These are phyloP conservation scores for Mycosarcoma mackinlayi DNA, from an alignment of 1,284 basidiomycete genomes.

Conservation along the genomic window DNA sequence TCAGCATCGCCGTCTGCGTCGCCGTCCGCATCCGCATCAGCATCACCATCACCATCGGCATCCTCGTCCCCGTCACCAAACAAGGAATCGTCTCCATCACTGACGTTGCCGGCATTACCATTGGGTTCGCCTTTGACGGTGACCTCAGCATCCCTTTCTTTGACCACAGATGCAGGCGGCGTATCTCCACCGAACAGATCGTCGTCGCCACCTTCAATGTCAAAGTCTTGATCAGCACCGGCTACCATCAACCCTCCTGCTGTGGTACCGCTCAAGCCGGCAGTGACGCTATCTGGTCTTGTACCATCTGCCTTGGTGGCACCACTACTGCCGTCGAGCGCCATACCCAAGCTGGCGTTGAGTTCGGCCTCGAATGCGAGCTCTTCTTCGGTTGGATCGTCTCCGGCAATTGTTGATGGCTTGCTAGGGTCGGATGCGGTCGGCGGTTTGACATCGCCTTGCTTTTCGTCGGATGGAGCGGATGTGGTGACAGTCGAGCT, in stretches of 20 bases:
- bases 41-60: slow-evolving; percentile 50
- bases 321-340: slow-evolving; percentile 30
- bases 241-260: slow-evolving; percentile 38
- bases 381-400: slow-evolving; percentile 52
- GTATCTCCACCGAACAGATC: slow-evolving; percentile 50
- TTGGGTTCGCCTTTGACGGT: slow-evolving; percentile 20
- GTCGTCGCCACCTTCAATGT: slow-evolving; percentile 30
- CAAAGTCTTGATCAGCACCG: slow-evolving; percentile 31
- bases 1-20: slow-evolving; percentile 52
- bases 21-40: slow-evolving; percentile 50
- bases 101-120: slow-evolving; percentile 11
- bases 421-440: slow-evolving; percentile 4
- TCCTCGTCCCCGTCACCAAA: slow-evolving; percentile 47
- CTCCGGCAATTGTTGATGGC: slow-evolving; percentile 9
- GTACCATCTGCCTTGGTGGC: slow-evolving; percentile 28
- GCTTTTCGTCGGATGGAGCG: neutral
- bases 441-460: neutral
- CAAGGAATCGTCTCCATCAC: slow-evolving; percentile 49
- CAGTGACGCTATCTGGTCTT: slow-evolving; percentile 4
- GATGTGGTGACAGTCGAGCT: neutral
- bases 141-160: slow-evolving; percentile 1
- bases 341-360: slow-evolving; percentile 44
- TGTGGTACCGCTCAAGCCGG: slow-evolving; percentile 13
- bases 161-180: slow-evolving; percentile 19
- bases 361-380: slow-evolving; percentile 57